These are phyloP conservation scores for Polysphondylium violaceum DNA, from an alignment of 78 protist species.

Conservation along the genomic window DNA sequence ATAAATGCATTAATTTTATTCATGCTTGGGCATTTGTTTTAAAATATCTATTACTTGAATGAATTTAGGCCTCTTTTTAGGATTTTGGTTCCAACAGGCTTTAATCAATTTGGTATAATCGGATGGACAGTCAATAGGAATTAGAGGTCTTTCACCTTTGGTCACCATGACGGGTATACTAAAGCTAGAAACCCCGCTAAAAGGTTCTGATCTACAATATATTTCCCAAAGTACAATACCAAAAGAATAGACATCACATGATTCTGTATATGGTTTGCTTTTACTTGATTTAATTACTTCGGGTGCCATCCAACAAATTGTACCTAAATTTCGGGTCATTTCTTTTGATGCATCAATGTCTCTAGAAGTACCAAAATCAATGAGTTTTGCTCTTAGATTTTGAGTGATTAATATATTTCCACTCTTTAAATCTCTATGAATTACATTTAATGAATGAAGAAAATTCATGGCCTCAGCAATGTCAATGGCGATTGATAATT, in stretches of 20 bases:
- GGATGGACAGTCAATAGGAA: conserved; percentile 59
- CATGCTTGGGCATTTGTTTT: conserved; percentile 2
- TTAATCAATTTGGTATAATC: conserved; percentile 49
- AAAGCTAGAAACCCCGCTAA: conserved; percentile 36
- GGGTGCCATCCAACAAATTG: conserved; percentile 74
- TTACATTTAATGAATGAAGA: conserved; percentile 64
- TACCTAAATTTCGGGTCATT: conserved; percentile 67
- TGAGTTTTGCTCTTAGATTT: conserved; percentile 49
- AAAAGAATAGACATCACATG: conserved; percentile 74
- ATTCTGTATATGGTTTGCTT: conserved; percentile 66
- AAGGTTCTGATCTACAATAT: conserved; percentile 52
- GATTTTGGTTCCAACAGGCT: conserved; percentile 74
- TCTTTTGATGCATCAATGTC: conserved; percentile 38
- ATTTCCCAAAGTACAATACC: conserved; percentile 73
- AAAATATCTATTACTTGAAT: conserved; percentile 9
- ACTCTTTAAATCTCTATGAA: conserved; percentile 77
- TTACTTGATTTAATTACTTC: conserved; percentile 68
- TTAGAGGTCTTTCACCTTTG: conserved; percentile 68
- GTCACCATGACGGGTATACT: conserved; percentile 61
- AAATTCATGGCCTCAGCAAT: conserved; percentile 74
- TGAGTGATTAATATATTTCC: conserved; percentile 69
- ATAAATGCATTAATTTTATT: too few relatives aligned
- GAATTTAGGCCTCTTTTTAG: conserved; percentile 77
- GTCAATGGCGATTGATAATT: conserved; percentile 53
- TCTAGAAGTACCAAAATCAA: conserved; percentile 72